Evolutionary conservation across 371 early-diverging fungal species (phyloP).

Genomic region (Nematocida major): DNA sequence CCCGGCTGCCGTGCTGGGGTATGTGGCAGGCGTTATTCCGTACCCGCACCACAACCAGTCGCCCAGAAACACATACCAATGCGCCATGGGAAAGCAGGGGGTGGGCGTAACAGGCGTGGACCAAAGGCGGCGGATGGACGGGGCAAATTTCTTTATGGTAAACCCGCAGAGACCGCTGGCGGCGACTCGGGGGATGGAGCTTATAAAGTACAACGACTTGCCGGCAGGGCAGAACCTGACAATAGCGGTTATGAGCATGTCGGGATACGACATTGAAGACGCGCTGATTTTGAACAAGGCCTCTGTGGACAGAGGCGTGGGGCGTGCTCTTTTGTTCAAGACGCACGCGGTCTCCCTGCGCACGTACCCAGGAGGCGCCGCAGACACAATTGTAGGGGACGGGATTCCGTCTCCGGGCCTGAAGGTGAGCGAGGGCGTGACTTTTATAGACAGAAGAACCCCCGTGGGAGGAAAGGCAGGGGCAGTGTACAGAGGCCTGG

Average conservation of each 20-base stretch:
- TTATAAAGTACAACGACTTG: constrained; percentile 87
- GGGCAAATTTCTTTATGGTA: constrained; percentile 81
- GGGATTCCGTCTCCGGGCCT: constrained; percentile 82
- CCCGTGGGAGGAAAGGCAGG: constrained; percentile 72
- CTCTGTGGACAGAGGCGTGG: constrained; percentile 94
- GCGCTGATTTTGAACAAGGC: constrained; percentile 92
- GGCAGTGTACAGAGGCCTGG: constrained; percentile 61
- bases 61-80: constrained; percentile 96
- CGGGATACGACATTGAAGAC: constrained; percentile 99
- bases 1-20: constrained; percentile 88
- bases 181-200: constrained; percentile 86
- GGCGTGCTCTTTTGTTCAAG: constrained; percentile 84
- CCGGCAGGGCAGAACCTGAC: constrained; percentile 98
- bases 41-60: constrained; percentile 99
- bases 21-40: constrained; percentile 94
- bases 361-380: constrained; percentile 76
- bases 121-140: constrained; percentile 87
- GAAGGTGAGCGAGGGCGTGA: constrained; percentile 69
- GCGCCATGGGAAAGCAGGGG: constrained; percentile 99
- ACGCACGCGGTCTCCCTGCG: constrained; percentile 72
- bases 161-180: constrained; percentile 98
- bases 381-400: constrained; percentile 76
- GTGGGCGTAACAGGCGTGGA: constrained; percentile 92
- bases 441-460: constrained; percentile 74
- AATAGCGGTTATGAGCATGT: constrained; percentile 96